These are phyloP conservation scores for Eimeria acervulina DNA, from an alignment of 169 alveolate genomes.

Conservation along the genomic window DNA sequence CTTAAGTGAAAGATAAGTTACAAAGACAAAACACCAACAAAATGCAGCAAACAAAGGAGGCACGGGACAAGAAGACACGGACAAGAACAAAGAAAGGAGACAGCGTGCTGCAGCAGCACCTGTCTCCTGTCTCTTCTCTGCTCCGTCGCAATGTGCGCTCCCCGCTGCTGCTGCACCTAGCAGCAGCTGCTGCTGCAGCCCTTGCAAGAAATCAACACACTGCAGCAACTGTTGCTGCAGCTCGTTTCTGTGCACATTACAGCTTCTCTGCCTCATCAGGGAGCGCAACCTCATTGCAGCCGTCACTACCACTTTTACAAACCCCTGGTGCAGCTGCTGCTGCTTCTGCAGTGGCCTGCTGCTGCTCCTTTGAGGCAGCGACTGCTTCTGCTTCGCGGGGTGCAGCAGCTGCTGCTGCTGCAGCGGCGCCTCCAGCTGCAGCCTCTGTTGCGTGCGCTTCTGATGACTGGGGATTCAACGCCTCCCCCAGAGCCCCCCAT, in stretches of 20 bases:
- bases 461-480: neutral
- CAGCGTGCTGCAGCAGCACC: neutral
- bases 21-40: neutral
- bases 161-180: neutral
- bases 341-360: constrained; percentile 9
- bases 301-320: neutral
- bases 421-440: neutral
- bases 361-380: neutral
- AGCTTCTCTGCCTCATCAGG: neutral
- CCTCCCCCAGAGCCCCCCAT: neutral
- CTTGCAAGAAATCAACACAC: neutral
- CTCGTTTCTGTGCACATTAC: neutral
- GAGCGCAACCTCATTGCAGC: neutral
- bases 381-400: neutral
- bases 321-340: constrained; percentile 6
- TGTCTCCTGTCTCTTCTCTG: neutral
- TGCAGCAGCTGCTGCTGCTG: constrained; percentile 15
- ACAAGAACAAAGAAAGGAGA: neutral
- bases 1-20: neutral
- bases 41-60: neutral
- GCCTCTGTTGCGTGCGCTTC: neutral
- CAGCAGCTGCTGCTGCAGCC: constrained; percentile 31
- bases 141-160: neutral
- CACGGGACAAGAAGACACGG: too few relatives aligned
- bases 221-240: constrained; percentile 4